Evolutionary conservation across 106 monocot species (phyloP), one percentile per base, ranked within the genome.

Genomic region (Phalaenopsis aphrodite): DNA sequence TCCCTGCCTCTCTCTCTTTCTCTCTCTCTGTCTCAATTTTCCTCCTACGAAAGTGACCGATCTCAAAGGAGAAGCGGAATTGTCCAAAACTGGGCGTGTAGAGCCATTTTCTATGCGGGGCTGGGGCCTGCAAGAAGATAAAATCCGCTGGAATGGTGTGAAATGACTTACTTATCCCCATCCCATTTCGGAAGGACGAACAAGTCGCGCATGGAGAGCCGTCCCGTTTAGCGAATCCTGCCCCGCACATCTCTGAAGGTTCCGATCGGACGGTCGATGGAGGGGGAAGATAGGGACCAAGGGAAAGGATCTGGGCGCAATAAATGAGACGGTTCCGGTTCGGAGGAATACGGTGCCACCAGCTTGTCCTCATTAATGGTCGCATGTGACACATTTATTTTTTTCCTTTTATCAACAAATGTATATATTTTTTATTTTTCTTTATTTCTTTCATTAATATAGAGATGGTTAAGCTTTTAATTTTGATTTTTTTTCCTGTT

Each of bases 331-430:
- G 74, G 74, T 42, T 43, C 74, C 74, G 74, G 36, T 45, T 42
- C 74, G 74, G 42, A 16, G 42, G 45, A 45, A 75, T 75, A 75
- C 74, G 74, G 74, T 75, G 74, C 74, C 74, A 75, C 41, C 74
- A 42, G 74, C 74, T 75, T 75, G 74, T 71, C 74, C 41, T 75
- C 24, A 37, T 75, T 75, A 75, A 75, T 75, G 4, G 1, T 15
- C 74, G 18, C 74, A 24, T 45, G 43, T 75, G 74, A 17, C 41
- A 15, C 74, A 5, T 43, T 42, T 43, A 75, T 75, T 75, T 74
- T 74, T 45, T 75, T 75, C 43, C 14, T 8, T 74, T 73, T 73
- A 10, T 73, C 18, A 19, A 5, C 42, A 17, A 43, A 46, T 75
- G 24, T 7, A 1, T 65, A 2, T 23, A 1, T 2, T n/a, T 8